Evolutionary conservation across 768 basidiomycete species (phyloP).

Genomic region (Leccinum sublutescens): DNA sequence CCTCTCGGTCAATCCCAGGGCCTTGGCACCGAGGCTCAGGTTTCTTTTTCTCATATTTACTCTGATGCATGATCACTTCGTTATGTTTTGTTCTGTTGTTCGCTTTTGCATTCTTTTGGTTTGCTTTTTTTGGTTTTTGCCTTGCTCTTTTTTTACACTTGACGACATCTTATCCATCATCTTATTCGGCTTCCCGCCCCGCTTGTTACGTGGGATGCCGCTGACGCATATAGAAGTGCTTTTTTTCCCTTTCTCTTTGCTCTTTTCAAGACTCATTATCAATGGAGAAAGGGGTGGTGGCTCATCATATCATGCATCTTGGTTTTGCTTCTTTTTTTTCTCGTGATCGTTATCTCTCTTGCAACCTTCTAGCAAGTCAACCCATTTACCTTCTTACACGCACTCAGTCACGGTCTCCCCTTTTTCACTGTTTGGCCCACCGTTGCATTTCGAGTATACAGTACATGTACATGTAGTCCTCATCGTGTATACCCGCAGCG

Average conservation of each 20-base stretch:
- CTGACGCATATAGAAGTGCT: conserved; percentile 27
- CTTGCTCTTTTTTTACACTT: conserved; percentile 2
- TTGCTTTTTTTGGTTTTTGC: background rate
- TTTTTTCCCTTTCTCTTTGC: background rate
- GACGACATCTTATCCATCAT: conserved; percentile 31
- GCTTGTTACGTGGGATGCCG: conserved; percentile 23
- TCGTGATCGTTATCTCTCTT: conserved; percentile 14
- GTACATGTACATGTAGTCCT: background rate
- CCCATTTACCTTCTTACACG: background rate
- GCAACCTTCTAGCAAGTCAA: conserved; percentile 2
- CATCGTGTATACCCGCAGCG: background rate
- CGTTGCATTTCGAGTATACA: background rate
- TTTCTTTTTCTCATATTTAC: conserved; percentile 8
- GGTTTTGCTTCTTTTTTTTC: conserved; percentile 7
- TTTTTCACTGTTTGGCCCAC: background rate
- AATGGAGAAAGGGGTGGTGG: conserved; percentile 4
- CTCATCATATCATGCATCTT: conserved; percentile 8
- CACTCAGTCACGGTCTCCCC: background rate
- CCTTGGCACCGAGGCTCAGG: conserved; percentile 2
- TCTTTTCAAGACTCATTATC: conserved; percentile 11
- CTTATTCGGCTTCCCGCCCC: conserved; percentile 22
- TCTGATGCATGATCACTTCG: conserved; percentile 13
- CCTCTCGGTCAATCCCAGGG: background rate
- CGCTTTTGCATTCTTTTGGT: conserved; percentile 12
- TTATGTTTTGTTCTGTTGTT: conserved; percentile 23